Percentiles rank a stretch among this genome's conserved stretches.
Conservation (phyloP, 768 basidiomycete species). For the Suillus americanus region DNA sequence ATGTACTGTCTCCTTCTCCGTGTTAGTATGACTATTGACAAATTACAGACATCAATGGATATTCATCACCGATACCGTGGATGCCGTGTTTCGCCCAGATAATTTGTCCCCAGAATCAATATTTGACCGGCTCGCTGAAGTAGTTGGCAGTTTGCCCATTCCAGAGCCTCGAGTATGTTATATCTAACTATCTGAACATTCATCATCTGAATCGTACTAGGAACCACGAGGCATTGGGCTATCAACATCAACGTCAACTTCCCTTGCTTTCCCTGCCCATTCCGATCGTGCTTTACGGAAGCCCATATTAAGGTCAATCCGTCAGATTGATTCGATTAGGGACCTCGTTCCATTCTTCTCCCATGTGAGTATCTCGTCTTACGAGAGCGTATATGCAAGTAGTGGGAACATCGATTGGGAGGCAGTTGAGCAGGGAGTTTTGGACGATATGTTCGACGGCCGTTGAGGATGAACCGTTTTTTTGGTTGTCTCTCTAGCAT, state of each 20-base stretch:
- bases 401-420: conserved; percentile 87
- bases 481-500: conserved; percentile 5
- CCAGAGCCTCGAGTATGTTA: conserved; percentile 32
- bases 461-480: conserved; percentile 35
- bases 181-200: not conserved
- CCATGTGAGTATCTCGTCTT: conserved; percentile 82
- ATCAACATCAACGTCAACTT: conserved; percentile 18
- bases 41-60: conserved; percentile 89
- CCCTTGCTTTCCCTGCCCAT: conserved; percentile 25
- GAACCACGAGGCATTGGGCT: conserved; percentile 28
- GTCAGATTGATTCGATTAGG: conserved; percentile 79
- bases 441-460: conserved; percentile 90
- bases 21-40: conserved; percentile 8
- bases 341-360: conserved; percentile 92
- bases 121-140: conserved; percentile 87
- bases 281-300: conserved; percentile 59
- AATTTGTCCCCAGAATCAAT: conserved; percentile 83
- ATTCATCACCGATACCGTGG: conserved; percentile 96
- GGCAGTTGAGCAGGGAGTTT: conserved; percentile 76
- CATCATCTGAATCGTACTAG: conserved; percentile 9
- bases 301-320: conserved; percentile 67
- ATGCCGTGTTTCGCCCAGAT: conserved; percentile 87
- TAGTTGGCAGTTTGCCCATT: conserved; percentile 66
- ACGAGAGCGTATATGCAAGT: conserved; percentile 87
- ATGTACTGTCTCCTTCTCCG: conserved; percentile 52